Evolutionary conservation across 441 rosid species (phyloP), one percentile per base, ranked within the genome.

Genomic region (Iberis amara): DNA sequence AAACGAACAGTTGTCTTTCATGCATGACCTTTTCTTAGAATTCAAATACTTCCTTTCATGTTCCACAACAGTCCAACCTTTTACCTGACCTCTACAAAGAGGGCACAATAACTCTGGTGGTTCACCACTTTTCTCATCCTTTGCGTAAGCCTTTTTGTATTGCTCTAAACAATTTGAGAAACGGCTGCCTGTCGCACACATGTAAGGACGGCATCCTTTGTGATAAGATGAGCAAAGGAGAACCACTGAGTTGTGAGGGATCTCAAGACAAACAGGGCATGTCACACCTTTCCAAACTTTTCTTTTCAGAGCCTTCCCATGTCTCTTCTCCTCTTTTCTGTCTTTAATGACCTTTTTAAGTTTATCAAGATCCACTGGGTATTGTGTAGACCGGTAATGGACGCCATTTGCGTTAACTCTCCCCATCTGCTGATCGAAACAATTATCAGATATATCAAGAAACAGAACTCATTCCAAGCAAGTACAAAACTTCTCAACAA

Each of bases 31-130:
- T 50, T 68, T 80, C 70, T 75, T 80, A 3, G 71, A 47, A 52
- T 80, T 80, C 41, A 78, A 64, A 70, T 71, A 75, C 32, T 61
- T 73, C 9, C 83, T 68, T 7, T 74, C 83, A 21, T 60, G 62
- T 73, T 75, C 67, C 43, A 83, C 85, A 32, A 83, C 75, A 2
- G 87, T 83, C 78, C 83, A 83, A 39, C 87, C 91, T 70, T 83
- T 80, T 47, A 83, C 87, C 64, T 83, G 81, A 38, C 91, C 87
- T 21, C 87, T 76, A 54, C 87, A 83, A 1, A 83, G 81, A 0
- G 85, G 87, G 54, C 87, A 83, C 47, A 83, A 36, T 8, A 83
- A 73, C 75, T 83, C 80, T 33, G 83, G 70, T 10, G 58, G 66
- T 11, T 46, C 69, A 60, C 74, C 76, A 2, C 52, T 39, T 62